These are phyloP conservation scores for Daldinia sp. DNA, from an alignment of 2,329 filamentous ascomycete genomes.

Conservation along the genomic window DNA sequence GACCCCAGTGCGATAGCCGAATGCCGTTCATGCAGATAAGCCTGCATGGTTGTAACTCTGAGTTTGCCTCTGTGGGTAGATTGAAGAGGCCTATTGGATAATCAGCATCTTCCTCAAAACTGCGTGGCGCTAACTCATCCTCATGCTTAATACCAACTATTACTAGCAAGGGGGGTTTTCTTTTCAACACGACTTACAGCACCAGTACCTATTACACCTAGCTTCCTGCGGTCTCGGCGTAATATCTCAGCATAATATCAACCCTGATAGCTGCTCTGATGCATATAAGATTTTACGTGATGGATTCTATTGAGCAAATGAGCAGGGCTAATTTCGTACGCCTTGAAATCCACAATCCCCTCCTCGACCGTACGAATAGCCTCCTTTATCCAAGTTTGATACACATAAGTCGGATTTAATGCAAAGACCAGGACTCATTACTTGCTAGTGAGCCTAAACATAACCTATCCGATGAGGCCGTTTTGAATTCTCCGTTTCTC, in stretches of 20 bases:
- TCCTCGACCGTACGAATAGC: constrained; percentile 5
- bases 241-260: constrained; percentile 21
- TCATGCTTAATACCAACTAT: constrained; percentile 23
- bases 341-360: constrained; percentile 1
- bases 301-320: constrained; percentile 6
- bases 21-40: constrained; percentile 38
- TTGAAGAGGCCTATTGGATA: constrained; percentile 23
- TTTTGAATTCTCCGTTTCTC: constrained; percentile 10
- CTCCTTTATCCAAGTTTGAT: background rate
- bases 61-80: constrained; percentile 20
- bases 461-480: constrained; percentile 2
- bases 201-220: constrained; percentile 6
- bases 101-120: constrained; percentile 11
- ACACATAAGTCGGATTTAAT: constrained; percentile 3
- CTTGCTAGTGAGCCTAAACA: constrained; percentile 6
- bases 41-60: constrained; percentile 28
- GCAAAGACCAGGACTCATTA: constrained; percentile 3
- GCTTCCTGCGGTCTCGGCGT: constrained; percentile 17
- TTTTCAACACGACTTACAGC: constrained; percentile 21
- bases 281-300: constrained; percentile 25
- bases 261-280: background rate
- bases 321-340: constrained; percentile 13
- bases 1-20: constrained; percentile 32
- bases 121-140: constrained; percentile 18
- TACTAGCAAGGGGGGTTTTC: constrained; percentile 23